These are phyloP conservation scores for Didymellaceae sp. DNA, from an alignment of 2,329 filamentous ascomycete species.

Conservation along the genomic window DNA sequence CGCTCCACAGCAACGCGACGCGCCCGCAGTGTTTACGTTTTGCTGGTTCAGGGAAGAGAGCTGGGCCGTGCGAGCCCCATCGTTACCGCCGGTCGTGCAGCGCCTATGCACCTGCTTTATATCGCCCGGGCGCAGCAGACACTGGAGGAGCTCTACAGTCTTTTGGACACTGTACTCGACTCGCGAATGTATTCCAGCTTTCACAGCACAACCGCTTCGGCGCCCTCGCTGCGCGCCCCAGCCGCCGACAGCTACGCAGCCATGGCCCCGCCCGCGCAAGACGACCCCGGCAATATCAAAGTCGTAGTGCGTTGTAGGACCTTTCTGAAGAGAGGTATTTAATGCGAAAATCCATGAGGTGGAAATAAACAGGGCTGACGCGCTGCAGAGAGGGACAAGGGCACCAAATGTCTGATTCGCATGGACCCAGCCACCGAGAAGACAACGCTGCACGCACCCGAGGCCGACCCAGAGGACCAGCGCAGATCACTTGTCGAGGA, in stretches of 20 bases:
- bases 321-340: conserved; percentile 55
- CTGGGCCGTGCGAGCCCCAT: conserved; percentile 21
- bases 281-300: conserved; percentile 58
- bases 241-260: conserved; percentile 45
- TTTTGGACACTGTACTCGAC: conserved; percentile 38
- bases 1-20: conserved; percentile 28
- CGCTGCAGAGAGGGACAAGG: conserved; percentile 75
- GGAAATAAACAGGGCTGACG: conserved; percentile 26
- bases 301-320: conserved; percentile 58
- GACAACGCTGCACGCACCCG: conserved; percentile 78
- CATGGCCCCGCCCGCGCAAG: conserved; percentile 44
- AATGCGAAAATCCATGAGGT: neutral
- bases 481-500: conserved; percentile 74
- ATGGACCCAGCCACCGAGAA: conserved; percentile 90
- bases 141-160: conserved; percentile 28
- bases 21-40: conserved; percentile 38
- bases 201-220: conserved; percentile 49
- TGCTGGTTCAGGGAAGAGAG: conserved; percentile 32
- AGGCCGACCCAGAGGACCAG: conserved; percentile 65
- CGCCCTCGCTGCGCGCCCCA: conserved; percentile 53
- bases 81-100: conserved; percentile 4
- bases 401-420: conserved; percentile 82
- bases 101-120: conserved; percentile 42
- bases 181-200: conserved; percentile 38
- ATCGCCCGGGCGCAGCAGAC: conserved; percentile 36